A percentile compares a stretch with the other conserved stretches of the same genome.
These are phyloP conservation scores for Amaranthus cruentus DNA, from an alignment of 148 eudicot genomes.

Conservation along the genomic window DNA sequence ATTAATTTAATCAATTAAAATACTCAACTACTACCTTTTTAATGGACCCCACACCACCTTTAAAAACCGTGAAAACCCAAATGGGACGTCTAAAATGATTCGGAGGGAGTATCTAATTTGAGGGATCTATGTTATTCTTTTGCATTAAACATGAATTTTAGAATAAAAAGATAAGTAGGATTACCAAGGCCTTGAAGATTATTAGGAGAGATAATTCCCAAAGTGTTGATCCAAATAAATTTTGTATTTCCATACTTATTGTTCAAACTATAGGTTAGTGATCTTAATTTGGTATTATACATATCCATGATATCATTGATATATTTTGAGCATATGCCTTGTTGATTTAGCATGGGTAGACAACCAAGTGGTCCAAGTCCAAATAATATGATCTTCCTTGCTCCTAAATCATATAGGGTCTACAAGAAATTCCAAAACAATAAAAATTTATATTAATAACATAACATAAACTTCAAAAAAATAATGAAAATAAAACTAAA, in stretches of 20 bases:
- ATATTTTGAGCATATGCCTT: slow-evolving; percentile 28
- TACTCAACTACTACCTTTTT: too few species aligned
- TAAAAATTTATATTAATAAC: too few species aligned
- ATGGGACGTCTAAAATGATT: too few species aligned
- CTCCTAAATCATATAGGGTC: slow-evolving; percentile 41
- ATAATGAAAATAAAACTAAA: too few species aligned
- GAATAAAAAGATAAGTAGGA: too few species aligned
- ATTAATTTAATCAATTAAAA: too few species aligned
- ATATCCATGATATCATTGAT: slow-evolving; percentile 21
- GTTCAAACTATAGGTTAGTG: slow-evolving; percentile 32
- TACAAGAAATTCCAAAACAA: slow-evolving; percentile 1
- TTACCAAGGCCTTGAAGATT: slow-evolving; percentile 29
- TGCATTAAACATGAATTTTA: not conserved
- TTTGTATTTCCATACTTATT: slow-evolving; percentile 23
- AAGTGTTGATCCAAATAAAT: slow-evolving; percentile 39
- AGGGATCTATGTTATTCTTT: too few species aligned
- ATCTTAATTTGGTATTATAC: slow-evolving; percentile 30
- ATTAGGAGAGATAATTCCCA: slow-evolving; percentile 18
- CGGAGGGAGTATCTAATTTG: not conserved
- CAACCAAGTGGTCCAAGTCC: slow-evolving; percentile 49
- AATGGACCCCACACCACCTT: too few species aligned
- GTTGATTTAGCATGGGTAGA: slow-evolving; percentile 22
- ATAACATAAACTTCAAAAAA: not conserved
- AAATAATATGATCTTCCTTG: slow-evolving; percentile 48
- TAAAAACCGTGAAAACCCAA: too few species aligned